Percentiles rank a stretch among this genome's conserved stretches.
Evolutionary conservation across 78 protist species (phyloP).

Genomic region (Dictyostelium intermedium): DNA sequence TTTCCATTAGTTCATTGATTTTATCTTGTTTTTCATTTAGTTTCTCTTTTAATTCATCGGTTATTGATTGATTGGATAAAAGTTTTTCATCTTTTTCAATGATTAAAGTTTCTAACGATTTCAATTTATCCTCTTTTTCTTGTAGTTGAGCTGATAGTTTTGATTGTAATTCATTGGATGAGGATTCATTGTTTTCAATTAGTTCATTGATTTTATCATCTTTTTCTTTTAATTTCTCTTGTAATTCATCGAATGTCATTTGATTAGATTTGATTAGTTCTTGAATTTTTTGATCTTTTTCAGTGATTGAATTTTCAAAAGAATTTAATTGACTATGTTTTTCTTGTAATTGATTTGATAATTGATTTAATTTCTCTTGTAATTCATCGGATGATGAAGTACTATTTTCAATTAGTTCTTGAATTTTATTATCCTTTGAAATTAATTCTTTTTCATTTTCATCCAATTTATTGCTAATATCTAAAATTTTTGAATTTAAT

Average conservation of each 20-base stretch:
- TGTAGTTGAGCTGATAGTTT: not conserved
- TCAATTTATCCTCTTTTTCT: not conserved
- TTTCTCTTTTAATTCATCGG: not conserved
- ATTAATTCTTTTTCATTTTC: not conserved
- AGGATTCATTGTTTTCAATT: not conserved
- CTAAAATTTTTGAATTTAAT: not conserved
- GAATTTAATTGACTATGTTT: not conserved
- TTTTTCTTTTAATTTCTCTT: not conserved
- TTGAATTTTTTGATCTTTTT: not conserved
- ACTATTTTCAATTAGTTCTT: not conserved
- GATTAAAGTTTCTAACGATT: not conserved
- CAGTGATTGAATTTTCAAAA: not conserved
- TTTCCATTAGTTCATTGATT: not conserved
- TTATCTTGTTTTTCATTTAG: not conserved
- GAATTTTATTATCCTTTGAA: not conserved
- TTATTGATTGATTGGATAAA: not conserved
- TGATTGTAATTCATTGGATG: not conserved
- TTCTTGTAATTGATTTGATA: not conserved
- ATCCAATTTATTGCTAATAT: not conserved
- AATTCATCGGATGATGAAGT: not conserved
- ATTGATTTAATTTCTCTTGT: not conserved
- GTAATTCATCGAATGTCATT: not conserved
- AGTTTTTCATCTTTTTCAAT: not conserved
- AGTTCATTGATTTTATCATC: not conserved
- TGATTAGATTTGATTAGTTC: not conserved